phyloP scores from a whole-genome alignment of 345 rosid genomes.

The Eucalyptus cloeziana region DNA sequence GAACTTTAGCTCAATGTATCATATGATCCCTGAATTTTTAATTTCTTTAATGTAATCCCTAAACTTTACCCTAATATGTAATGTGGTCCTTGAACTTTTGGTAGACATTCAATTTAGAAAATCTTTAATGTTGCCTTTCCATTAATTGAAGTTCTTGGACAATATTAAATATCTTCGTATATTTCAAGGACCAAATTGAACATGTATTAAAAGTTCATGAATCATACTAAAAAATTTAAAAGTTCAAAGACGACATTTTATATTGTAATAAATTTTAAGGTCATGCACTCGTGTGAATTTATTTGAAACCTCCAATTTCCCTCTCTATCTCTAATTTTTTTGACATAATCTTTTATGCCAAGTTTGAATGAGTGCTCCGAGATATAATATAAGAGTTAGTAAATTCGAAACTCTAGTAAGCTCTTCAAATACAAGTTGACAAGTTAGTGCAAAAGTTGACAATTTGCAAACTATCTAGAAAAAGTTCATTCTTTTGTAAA shows the following conservation, averaged over 20 bases:
- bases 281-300: neutral
- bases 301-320: neutral
- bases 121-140: neutral
- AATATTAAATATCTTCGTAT: too few species aligned
- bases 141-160: neutral
- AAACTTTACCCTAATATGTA: too few species aligned
- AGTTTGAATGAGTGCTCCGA: neutral
- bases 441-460: neutral
- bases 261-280: neutral
- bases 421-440: neutral
- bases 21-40: too few species aligned
- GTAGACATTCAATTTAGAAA: too few species aligned
- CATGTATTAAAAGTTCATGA: too few species aligned
- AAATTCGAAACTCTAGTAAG: neutral
- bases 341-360: neutral
- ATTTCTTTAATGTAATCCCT: accelerated
- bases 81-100: accelerated
- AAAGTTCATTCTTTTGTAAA: neutral
- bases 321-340: neutral
- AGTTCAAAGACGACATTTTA: neutral
- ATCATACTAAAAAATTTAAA: too few species aligned
- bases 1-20: accelerated
- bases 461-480: neutral
- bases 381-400: neutral
- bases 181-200: too few species aligned